Evolutionary conservation across 257 asterid species (phyloP).

Genomic region (Forsythia suspensa): DNA sequence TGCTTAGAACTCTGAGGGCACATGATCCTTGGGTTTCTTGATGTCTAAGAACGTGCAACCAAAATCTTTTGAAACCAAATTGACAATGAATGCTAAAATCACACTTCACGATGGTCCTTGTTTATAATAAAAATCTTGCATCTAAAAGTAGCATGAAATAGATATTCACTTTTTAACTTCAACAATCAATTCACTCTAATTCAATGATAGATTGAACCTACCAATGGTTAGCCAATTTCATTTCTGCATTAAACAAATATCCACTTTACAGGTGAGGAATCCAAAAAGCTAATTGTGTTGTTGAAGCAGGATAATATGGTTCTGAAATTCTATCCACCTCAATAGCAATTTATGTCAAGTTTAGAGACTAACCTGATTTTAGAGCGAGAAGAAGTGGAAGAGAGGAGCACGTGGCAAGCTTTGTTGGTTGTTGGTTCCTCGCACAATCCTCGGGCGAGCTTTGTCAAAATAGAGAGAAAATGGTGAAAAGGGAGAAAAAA

Average conservation of each 20-base stretch:
- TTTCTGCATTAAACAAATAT: conserved; percentile 4
- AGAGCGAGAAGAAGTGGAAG: too few relatives aligned
- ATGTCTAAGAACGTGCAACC: not conserved
- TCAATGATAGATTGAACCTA: conserved; percentile 9
- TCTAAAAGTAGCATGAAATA: not conserved
- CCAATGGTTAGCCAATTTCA: not conserved
- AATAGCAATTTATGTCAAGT: too few relatives aligned
- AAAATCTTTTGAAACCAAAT: conserved; percentile 1
- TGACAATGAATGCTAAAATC: conserved; percentile 5
- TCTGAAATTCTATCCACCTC: not conserved
- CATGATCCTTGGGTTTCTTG: not conserved
- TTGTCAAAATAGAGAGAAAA: too few relatives aligned
- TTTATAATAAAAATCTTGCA: not conserved
- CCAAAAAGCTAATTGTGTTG: not conserved
- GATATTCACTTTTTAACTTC: conserved; percentile 6
- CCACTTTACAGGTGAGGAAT: not conserved
- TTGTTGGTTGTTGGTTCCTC: too few relatives aligned
- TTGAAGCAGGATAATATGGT: not conserved
- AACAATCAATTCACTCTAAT: not conserved
- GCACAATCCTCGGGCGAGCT: too few relatives aligned
- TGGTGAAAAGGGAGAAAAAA: too few relatives aligned
- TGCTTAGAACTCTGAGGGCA: not conserved
- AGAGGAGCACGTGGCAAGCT: too few relatives aligned
- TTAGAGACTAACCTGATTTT: too few relatives aligned
- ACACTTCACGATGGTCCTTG: not conserved